Evolutionary conservation across 805 yeast genomes (phyloP).

Genomic region (Clavispora santaluciae): DNA sequence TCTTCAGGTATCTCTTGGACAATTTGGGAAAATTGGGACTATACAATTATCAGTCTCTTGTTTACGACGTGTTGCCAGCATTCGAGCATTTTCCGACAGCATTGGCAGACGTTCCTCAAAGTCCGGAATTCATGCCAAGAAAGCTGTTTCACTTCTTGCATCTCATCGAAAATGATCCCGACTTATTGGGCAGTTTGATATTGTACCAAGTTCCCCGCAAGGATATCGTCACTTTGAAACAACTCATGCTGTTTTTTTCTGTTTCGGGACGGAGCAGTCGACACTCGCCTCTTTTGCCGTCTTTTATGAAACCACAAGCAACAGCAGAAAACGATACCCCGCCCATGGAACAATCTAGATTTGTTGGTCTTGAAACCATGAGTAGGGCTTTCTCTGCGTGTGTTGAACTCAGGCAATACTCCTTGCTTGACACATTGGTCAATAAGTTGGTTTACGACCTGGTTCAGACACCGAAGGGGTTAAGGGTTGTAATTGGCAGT

Average conservation of each 20-base stretch:
- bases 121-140: conserved; percentile 8
- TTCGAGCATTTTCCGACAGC: conserved; percentile 18
- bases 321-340: background rate
- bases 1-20: conserved; percentile 23
- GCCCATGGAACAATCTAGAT: background rate
- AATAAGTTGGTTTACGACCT: conserved; percentile 24
- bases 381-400: conserved; percentile 27
- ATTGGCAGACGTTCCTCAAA: conserved; percentile 13
- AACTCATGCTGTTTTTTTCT: conserved; percentile 24
- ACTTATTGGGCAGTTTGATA: conserved; percentile 23
- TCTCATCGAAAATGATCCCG: conserved; percentile 26
- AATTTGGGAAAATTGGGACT: conserved; percentile 19
- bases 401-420: conserved; percentile 20
- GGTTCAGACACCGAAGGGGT: conserved; percentile 8
- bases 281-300: conserved; percentile 7
- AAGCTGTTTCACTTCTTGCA: conserved; percentile 20
- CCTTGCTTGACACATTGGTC: conserved; percentile 29
- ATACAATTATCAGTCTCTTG: conserved; percentile 23
- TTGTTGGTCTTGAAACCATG: conserved; percentile 17
- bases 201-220: conserved; percentile 20
- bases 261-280: conserved; percentile 12
- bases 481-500: conserved; percentile 1
- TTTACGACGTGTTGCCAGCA: conserved; percentile 22
- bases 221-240: conserved; percentile 17
- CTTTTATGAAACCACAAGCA: background rate